Base-by-base conservation (phyloP, 225 moss, liverwort and hornwort genomes). In the Takakia lepidozioides region DNA sequence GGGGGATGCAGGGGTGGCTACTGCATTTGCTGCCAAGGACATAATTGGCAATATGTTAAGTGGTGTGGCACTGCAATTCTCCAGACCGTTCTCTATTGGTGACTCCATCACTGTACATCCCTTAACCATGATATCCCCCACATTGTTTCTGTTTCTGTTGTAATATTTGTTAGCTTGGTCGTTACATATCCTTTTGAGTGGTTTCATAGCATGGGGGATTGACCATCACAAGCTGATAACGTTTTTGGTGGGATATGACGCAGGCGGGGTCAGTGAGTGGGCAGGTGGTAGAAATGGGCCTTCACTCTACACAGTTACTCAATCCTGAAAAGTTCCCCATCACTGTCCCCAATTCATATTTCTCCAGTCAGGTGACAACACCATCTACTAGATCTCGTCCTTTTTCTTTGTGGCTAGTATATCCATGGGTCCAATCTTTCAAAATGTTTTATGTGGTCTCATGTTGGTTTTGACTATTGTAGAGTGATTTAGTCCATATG, bases 251-350 rank as follows among this genome's bases (percentile, higher is more conserved):
- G 20, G 34, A 53, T 57, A 66, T 10, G 29, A 67, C 43, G 32
- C 66, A 88, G 93, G 93, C 83, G 57, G 93, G 88, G 37, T 48
- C 67, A 57, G 67, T 93, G 15, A 78, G 23, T 38, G 93, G 93
- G n/a, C 69, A 57, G 71, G 88, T 88, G 57, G 78, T 88, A 62
- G 88, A 93, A 61, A 82, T 93, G 64, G 88, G 88, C 48, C 16
- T 93, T 41, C 88, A 93, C 48, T 78, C 88, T 10, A 86, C 93
- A n/a, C 73, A 71, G 52, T 48, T 93, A 61, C 70, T 88, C 16
- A 93, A 86, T 53, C 51, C 40, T 11, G 88, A 88, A 29, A 88
- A 83, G 52, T 73, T 64, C 45, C 88, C 88, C 7, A 76, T 83
- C 5, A 60, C 83, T 17, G 93, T 93, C 19, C 93, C 88, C 10